phyloP scores from a whole-genome alignment of 768 basidiomycete species.

The Boletus insuetus region DNA sequence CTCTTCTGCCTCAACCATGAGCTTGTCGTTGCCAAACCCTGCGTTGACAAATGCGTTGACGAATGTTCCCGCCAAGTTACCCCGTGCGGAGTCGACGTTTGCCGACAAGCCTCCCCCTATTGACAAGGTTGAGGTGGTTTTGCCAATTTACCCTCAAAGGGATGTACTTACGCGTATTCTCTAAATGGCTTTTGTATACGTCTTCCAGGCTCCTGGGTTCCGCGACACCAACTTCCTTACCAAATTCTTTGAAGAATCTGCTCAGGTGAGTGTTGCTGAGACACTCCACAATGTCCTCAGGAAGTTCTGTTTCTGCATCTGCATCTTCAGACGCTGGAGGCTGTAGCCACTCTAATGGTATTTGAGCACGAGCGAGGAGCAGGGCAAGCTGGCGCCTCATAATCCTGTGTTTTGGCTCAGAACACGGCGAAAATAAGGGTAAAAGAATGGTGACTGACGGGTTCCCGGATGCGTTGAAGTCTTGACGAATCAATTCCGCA shows the following conservation, averaged over 20 bases:
- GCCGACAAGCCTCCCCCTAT: constrained; percentile 64
- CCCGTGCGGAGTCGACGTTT: constrained; percentile 89
- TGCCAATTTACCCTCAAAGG: not conserved
- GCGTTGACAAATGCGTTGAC: constrained; percentile 99
- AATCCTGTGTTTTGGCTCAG: constrained; percentile 39
- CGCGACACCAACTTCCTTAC: constrained; percentile 86
- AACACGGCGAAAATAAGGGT: not conserved
- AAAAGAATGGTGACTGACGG: constrained; percentile 49
- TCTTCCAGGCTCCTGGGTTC: constrained; percentile 94
- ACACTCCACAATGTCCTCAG: constrained; percentile 81
- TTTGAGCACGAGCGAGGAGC: constrained; percentile 87
- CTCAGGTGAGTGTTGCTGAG: constrained; percentile 86
- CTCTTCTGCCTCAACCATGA: constrained; percentile 96
- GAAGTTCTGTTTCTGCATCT: constrained; percentile 62
- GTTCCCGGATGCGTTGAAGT: constrained; percentile 88
- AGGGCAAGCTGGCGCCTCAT: constrained; percentile 97
- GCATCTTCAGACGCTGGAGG: constrained; percentile 46
- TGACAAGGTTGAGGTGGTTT: not conserved
- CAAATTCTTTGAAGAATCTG: constrained; percentile 82
- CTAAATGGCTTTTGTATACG: constrained; percentile 95
- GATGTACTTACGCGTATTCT: constrained; percentile 69
- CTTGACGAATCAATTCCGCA: constrained; percentile 72
- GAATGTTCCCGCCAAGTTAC: constrained; percentile 93
- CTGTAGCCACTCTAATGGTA: constrained; percentile 88
- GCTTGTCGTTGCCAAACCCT: constrained; percentile 97